Base-by-base conservation (phyloP, 2,329 filamentous ascomycete species). In the Ophiocordyceps robertsii region DNA sequence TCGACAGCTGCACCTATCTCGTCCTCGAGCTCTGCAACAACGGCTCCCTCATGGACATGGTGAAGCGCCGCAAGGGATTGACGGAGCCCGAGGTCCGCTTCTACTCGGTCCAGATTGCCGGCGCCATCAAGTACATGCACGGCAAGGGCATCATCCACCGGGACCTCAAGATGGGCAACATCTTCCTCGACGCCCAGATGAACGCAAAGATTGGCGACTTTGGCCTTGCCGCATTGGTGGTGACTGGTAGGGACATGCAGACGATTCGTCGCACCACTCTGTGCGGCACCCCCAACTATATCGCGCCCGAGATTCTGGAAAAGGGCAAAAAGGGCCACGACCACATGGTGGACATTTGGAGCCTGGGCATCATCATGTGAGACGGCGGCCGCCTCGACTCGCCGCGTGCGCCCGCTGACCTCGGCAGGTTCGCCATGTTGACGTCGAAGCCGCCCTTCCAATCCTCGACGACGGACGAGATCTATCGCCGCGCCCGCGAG, bases 151-250 rank as follows among this genome's bases (percentile, higher is more conserved):
- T 98, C 47, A 95, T 96, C 40, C 92, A 98, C 63, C 80, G 92
- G 40, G 92, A 98, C 62, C 65, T 98, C 53, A 98, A 98, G 65
- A 96, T 95, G 71, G 93, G 92, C 39, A 98, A 98, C 60, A 82
- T 98, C 51, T 98, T 98, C 56, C 72, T 98, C 41, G 92, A 98
- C 60, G 77, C 78, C 42, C 73, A 88, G 51, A 95, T 98, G 90
- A 94, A 98, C 56, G 82, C 95, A 53, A 98, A 98, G 61, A 87
- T 98, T 53, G 92, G 92, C 37, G 92, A 98, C 61, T 98, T 98
- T 65, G 92, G 92, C 3, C 72, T 98, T 43, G 92, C 92, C 29
- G 92, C 93, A 27, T 70, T 98, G 53, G 71, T 96, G 44, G 80
- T 96, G 37, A 93, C 89, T 10, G 87, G 90, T 56, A 88, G 83